Base-by-base conservation (phyloP, 2,329 filamentous ascomycete species). In the Fusarium tjaetaba region DNA sequence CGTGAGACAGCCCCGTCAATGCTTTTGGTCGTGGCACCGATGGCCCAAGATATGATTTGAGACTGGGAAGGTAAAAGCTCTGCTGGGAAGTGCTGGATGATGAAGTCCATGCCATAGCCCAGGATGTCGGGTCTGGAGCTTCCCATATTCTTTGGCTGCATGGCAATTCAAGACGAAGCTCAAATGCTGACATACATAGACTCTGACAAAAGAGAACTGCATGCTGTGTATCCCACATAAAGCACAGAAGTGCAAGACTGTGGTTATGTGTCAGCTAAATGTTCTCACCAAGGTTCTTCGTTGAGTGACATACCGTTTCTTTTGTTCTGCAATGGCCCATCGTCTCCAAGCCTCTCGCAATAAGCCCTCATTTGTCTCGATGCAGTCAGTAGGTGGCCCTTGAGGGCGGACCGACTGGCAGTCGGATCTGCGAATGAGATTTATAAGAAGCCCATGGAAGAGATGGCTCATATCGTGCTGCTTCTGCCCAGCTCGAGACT, bases 201-300 rank as follows among this genome's bases (percentile, higher is more conserved):
- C 88, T 90, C 75, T 91, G 89, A n/a, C 88, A 91, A 77, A 91
- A 91, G 0, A 91, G 82, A 0, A 91, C 88, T 0, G 89, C 89
- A 68, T 91, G 89, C 61, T 91, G 89, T 0, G 88, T 90, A 72
- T 91, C 90, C 90, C 89, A 91, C 83, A 91, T 88, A 77, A 92
- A 92, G 75, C 89, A 91, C 10, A 90, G 82, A 43, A 91, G 84
- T 0, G 89, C 88, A 1, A 90, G 59, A 4, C 59, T 62, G 2
- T 20, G 2, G 11, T 9, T 4, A 14, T 7, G 20, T 34, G 5
- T 61, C 10, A 61, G 58, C 18, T 14, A 5, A 14, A 11, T 61
- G 16, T 4, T 22, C 14, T 1, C 6, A 16, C 2, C 5, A 7
- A 41, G 22, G 1, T 5, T 20, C 26, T 24, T 8, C 9, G 10